Evolutionary conservation across 2,329 filamentous ascomycete species (phyloP).

Genomic region (Daldinia sp.): DNA sequence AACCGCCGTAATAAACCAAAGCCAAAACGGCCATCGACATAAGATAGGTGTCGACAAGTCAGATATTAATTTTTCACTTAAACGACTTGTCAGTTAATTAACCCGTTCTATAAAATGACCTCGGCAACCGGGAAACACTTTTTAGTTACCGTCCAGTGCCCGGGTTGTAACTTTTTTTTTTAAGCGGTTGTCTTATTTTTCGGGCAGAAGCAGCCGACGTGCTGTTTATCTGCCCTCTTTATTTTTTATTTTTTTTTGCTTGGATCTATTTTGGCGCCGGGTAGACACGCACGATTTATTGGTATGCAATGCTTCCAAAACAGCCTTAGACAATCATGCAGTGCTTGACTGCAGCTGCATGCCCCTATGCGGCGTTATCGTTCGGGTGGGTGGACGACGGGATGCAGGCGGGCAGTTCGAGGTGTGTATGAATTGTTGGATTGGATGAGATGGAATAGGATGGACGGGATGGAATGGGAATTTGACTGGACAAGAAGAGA

Average conservation of each 20-base stretch:
- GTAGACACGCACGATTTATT: slow-evolving; percentile 44
- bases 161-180: slow-evolving; percentile 18
- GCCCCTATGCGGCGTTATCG: slow-evolving; percentile 48
- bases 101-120: slow-evolving; percentile 18
- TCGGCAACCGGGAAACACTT: slow-evolving; percentile 23
- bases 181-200: slow-evolving; percentile 37
- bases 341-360: slow-evolving; percentile 49
- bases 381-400: slow-evolving; percentile 47
- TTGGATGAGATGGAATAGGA: slow-evolving; percentile 25
- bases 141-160: slow-evolving; percentile 21
- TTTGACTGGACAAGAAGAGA: slow-evolving; percentile 29
- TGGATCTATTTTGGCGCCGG: slow-evolving; percentile 40
- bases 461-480: slow-evolving; percentile 29
- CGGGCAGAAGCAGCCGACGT: slow-evolving; percentile 41
- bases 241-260: slow-evolving; percentile 13
- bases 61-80: slow-evolving; percentile 31
- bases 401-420: slow-evolving; percentile 40
- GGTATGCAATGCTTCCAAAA: slow-evolving; percentile 43
- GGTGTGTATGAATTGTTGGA: slow-evolving; percentile 19
- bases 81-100: slow-evolving; percentile 33
- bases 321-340: slow-evolving; percentile 48
- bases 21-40: slow-evolving; percentile 34
- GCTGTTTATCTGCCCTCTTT: slow-evolving; percentile 26
- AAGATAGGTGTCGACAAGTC: slow-evolving; percentile 32
- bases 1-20: slow-evolving; percentile 33